Percentiles rank a stretch among this genome's conserved stretches.
These are phyloP conservation scores for Harrya chromipes DNA, from an alignment of 768 basidiomycete species.

Conservation along the genomic window DNA sequence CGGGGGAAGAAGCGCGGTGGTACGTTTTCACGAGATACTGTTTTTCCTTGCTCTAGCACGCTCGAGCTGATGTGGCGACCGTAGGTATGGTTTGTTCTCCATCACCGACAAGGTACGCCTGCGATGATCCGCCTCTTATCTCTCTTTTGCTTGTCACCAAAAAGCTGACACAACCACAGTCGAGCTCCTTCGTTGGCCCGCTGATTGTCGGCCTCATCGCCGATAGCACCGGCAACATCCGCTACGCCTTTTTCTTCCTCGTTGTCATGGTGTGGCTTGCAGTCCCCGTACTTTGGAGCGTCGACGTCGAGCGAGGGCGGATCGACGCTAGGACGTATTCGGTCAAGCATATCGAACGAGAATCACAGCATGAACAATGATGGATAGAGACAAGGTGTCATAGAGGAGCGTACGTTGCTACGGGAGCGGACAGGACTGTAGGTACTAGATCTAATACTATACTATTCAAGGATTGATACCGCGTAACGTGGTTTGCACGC, in stretches of 20 bases:
- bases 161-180: slow-evolving; percentile 41
- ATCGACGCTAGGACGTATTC: slow-evolving; percentile 43
- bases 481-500: too few relatives aligned
- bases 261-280: slow-evolving; percentile 78
- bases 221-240: slow-evolving; percentile 87
- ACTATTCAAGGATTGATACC: too few relatives aligned
- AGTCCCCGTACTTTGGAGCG: slow-evolving; percentile 67
- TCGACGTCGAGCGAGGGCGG: slow-evolving; percentile 67
- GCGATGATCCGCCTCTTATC: background rate
- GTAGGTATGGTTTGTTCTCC: slow-evolving; percentile 72
- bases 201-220: slow-evolving; percentile 85
- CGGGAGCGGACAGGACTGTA: too few relatives aligned
- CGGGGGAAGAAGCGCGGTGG: slow-evolving; percentile 88
- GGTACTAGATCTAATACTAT: too few relatives aligned
- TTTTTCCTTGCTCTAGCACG: too few relatives aligned
- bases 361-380: too few relatives aligned
- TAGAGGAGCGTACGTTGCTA: too few relatives aligned
- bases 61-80: background rate
- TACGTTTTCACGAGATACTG: slow-evolving; percentile 33
- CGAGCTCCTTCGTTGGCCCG: slow-evolving; percentile 90
- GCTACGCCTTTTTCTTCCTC: slow-evolving; percentile 88
- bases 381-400: too few relatives aligned
- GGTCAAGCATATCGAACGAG: slow-evolving; percentile 2
- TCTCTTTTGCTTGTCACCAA: background rate
- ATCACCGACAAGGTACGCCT: slow-evolving; percentile 80